Evolutionary conservation across 139 green algal species (phyloP).

Genomic region (Auxenochlorella pyrenoidosa): DNA sequence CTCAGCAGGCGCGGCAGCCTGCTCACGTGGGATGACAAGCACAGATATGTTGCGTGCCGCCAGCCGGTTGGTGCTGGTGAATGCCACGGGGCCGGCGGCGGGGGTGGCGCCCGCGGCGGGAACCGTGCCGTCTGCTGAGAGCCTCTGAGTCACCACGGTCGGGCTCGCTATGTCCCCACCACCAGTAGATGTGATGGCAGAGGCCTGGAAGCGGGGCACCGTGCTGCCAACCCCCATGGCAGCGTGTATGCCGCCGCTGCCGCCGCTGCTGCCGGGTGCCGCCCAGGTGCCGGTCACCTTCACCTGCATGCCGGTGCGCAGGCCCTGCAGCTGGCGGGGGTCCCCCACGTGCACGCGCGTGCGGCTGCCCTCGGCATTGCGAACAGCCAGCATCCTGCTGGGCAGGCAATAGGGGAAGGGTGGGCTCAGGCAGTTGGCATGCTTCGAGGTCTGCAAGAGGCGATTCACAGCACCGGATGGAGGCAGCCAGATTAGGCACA

Average conservation of each 20-base stretch:
- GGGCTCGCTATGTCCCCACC: background rate
- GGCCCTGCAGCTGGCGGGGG: background rate
- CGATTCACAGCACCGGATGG: background rate
- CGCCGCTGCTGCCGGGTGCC: background rate
- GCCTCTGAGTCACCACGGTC: background rate
- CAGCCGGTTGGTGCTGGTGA: background rate
- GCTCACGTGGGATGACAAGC: conserved; percentile 8
- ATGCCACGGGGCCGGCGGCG: background rate
- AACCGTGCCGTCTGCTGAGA: background rate
- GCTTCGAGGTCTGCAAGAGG: too few species aligned
- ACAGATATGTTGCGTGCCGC: background rate
- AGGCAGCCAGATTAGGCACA: background rate
- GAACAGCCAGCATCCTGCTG: background rate
- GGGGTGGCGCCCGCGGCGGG: background rate
- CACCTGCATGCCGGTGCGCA: background rate
- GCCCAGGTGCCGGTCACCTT: background rate
- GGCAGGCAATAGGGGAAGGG: background rate
- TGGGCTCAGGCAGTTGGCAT: too few species aligned
- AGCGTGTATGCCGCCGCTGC: background rate
- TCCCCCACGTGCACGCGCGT: background rate
- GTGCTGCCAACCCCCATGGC: too few species aligned
- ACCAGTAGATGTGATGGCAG: background rate
- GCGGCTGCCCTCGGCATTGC: background rate
- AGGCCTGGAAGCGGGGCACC: background rate
- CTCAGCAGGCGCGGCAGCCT: too few species aligned